These are phyloP conservation scores for Heterobasidion irregulare DNA, from an alignment of 1,284 basidiomycete genomes.

Conservation along the genomic window DNA sequence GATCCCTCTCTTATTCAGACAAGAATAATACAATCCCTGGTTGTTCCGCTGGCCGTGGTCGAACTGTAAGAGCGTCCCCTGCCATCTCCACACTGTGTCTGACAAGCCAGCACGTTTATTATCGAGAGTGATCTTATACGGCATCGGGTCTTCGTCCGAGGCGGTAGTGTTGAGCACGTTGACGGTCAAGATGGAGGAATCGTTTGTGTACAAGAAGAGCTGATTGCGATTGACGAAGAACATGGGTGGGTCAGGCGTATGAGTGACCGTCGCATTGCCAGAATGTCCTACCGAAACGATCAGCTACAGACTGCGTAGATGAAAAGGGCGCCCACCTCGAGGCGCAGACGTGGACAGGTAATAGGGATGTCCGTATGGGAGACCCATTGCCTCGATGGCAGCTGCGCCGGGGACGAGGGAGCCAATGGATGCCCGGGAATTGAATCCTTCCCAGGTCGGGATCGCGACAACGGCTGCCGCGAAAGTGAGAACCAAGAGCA, in stretches of 20 bases:
- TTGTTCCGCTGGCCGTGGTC: constrained; percentile 36
- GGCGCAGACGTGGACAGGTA: constrained; percentile 28
- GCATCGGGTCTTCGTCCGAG: constrained; percentile 34
- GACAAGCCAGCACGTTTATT: constrained; percentile 29
- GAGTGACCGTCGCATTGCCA: constrained; percentile 23
- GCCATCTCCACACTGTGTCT: constrained; percentile 43
- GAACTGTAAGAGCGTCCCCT: constrained; percentile 47
- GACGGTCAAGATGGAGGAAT: constrained; percentile 43
- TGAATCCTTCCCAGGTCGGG: constrained; percentile 39
- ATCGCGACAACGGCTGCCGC: constrained; percentile 19
- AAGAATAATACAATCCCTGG: constrained; percentile 43
- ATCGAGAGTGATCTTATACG: constrained; percentile 30
- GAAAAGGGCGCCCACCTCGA: constrained; percentile 12
- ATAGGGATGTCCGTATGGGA: constrained; percentile 18
- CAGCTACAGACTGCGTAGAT: constrained; percentile 5
- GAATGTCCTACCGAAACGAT: constrained; percentile 16
- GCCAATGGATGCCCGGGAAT: constrained; percentile 31
- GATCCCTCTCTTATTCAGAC: constrained; percentile 23
- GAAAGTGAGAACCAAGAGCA: neutral
- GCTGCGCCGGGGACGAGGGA: constrained; percentile 41
- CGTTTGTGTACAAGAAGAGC: constrained; percentile 48
- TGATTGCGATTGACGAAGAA: constrained; percentile 47
- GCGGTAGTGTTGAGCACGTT: constrained; percentile 44
- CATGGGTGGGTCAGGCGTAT: constrained; percentile 21
- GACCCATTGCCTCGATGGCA: constrained; percentile 35